phyloP scores from a whole-genome alignment of 306 rosid genomes.

The Cucurbita moschata region DNA sequence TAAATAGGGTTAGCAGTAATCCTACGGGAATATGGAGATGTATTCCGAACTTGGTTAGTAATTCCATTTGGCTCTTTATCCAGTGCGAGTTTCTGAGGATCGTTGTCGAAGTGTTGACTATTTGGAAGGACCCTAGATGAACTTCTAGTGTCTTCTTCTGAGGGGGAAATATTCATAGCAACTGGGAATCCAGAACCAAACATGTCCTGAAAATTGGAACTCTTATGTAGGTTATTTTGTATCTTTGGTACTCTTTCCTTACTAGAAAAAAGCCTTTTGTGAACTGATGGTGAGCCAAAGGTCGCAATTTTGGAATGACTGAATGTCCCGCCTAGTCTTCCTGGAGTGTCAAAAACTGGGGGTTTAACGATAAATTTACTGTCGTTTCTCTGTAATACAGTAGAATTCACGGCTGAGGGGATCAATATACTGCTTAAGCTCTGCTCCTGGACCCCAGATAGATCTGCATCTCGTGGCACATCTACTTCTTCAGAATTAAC shows the following conservation, averaged over 20 bases:
- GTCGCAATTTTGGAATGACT: conserved; percentile 21
- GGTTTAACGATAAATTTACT: conserved; percentile 26
- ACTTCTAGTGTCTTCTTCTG: conserved; percentile 26
- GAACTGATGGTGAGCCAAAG: conserved; percentile 28
- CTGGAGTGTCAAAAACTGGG: conserved; percentile 29
- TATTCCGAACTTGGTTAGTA: conserved; percentile 18
- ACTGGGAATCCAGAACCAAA: conserved; percentile 20
- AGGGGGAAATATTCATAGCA: conserved; percentile 26
- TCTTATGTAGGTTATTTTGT: conserved; percentile 24
- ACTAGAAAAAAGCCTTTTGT: conserved; percentile 18
- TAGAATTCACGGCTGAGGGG: conserved; percentile 38
- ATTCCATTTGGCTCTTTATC: conserved; percentile 27
- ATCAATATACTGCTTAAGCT: conserved; percentile 50
- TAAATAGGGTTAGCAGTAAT: conserved; percentile 19
- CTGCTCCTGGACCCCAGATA: conserved; percentile 30
- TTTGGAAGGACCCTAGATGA: conserved; percentile 10
- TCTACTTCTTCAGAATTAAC: conserved; percentile 31
- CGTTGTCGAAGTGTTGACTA: conserved; percentile 21
- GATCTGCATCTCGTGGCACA: conserved; percentile 25
- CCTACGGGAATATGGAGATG: conserved; percentile 34
- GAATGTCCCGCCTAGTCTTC: conserved; percentile 30
- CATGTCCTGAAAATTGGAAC: conserved; percentile 28
- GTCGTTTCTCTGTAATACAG: conserved; percentile 20
- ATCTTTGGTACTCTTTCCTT: conserved; percentile 22
- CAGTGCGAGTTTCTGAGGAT: conserved; percentile 21